Evolutionary conservation across 1,139 yeast species (phyloP), one percentile per base, ranked within the genome.

Genomic region (Ogataea hybrid): DNA sequence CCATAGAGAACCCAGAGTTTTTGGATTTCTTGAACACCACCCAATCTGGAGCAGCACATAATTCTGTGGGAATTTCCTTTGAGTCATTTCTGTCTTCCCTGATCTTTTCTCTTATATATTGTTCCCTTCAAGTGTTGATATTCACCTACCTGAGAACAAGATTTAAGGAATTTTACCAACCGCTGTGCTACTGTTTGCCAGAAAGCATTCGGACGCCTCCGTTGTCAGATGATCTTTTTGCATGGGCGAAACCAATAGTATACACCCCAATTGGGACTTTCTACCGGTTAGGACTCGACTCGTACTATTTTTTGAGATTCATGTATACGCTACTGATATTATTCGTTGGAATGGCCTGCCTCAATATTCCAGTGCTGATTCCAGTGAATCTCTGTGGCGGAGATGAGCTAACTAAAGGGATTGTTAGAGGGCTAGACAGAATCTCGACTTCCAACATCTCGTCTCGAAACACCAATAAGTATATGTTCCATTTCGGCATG

Each of bases 381-480:
- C 86, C 88, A 0, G 64, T 81, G 3, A 82, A 83, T 57, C 44
- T 54, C 22, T 66, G 74, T 0, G 81, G 83, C 0, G 53, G 65
- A 30, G 58, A 60, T 40, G 43, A 45, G 10, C 28, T 35, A 18
- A 45, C 42, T 9, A 40, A 35, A 17, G 28, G 29, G 7, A 20
- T 35, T 22, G 43, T 75, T 11, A 38, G 58, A 1, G 85, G 87
- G 0, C 60, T 83, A 41, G 88, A 83, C 52, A 67, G 62, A 40
- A 63, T 81, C n/a, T 81, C 86, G 34, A 68, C 81, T 55, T 77
- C 87, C 2, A 81, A 81, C 51, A 73, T 83, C 10, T 70, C 83
- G 0, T 67, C 69, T 4, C 47, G 68, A 2, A 73, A 75, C 29
- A 72, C 76, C 0, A 51, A 60, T 7, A 58, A 73, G 25, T 62